phyloP scores from a whole-genome alignment of 495 filamentous ascomycete genomes.

The Rostrohypoxylon terebratum region DNA sequence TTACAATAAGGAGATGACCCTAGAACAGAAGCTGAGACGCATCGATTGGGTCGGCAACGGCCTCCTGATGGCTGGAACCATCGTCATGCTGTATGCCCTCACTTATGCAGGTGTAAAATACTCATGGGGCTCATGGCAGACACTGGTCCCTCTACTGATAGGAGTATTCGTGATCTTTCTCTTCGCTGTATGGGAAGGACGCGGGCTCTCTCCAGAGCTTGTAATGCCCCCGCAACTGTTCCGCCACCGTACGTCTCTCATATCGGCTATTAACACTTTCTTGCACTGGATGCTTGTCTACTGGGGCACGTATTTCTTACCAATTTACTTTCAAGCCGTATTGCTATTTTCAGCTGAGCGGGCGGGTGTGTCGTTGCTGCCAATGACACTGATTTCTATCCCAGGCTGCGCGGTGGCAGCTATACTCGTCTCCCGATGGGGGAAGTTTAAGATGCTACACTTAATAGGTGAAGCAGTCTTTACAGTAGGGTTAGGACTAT shows the following conservation, averaged over 20 bases:
- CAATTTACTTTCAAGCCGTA: constrained; percentile 62
- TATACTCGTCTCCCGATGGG: constrained; percentile 51
- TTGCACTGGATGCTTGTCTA: constrained; percentile 28
- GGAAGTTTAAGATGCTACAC: constrained; percentile 59
- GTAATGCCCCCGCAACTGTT: constrained; percentile 45
- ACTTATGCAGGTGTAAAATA: constrained; percentile 34
- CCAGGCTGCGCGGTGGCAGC: constrained; percentile 49
- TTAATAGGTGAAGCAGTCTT: constrained; percentile 52
- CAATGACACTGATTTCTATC: constrained; percentile 48
- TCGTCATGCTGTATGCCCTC: constrained; percentile 47
- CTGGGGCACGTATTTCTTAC: constrained; percentile 58
- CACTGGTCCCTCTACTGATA: constrained; percentile 47
- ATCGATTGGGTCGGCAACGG: constrained; percentile 51
- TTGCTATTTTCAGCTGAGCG: constrained; percentile 32
- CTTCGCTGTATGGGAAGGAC: constrained; percentile 41
- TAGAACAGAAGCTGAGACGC: constrained; percentile 24
- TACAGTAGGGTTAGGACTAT: constrained; percentile 56
- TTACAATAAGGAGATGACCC: constrained; percentile 24
- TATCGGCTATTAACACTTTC: constrained; percentile 37
- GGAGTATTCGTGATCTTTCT: constrained; percentile 39
- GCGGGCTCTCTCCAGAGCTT: constrained; percentile 28
- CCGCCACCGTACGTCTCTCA: constrained; percentile 42
- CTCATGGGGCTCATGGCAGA: constrained; percentile 48
- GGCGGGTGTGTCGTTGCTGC: constrained; percentile 55
- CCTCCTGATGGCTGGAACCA: constrained; percentile 44